Base-by-base conservation (phyloP, 352 stramenopile species). In the Bremia lactucae region DNA sequence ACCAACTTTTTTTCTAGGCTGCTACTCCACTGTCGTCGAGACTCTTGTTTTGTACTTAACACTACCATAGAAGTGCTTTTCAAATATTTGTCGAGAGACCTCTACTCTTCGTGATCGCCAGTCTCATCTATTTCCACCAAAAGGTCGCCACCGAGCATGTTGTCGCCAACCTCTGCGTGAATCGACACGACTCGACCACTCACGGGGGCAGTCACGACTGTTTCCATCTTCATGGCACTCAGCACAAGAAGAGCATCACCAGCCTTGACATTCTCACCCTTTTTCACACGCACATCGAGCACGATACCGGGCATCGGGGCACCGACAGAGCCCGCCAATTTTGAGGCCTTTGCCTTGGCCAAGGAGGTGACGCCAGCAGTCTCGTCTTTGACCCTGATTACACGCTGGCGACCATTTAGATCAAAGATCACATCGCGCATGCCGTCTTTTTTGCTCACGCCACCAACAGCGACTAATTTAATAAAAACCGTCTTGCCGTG, bases 211-310 rank as follows among this genome's bases (percentile, higher is more conserved):
- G 84, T 64, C 23, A 98, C 89, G 20, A 96, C 83, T 2, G 94
- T 98, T 74, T 98, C 94, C 95, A 99, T 99, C 73, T 99, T 99
- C 93, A 98, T 98, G 42, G 95, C 95, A 22, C 75, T 96, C 35
- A 98, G 67, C 34, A 97, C 83, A 20, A 97, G 68, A 24, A 99
- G 75, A 21, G 89, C 80, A 49, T 95, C 66, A 31, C 95, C 95
- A 14, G 75, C 77, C 59, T 97, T 94, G 13, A 99, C 83, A 24
- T 82, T 75, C 56, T 97, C 77, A 24, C 94, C 94, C 26, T 74
- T 72, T 53, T 94, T 92, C 18, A 97, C 88, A 59, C 87, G 95
- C 38, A 96, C 92, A 37, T 97, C 93, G 23, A 99, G 70, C 28
- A 98, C 90, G 10, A 97, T 89, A 55, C 95, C 94, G 0, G 94